Evolutionary conservation across 2,329 filamentous ascomycete species (phyloP), one percentile per base, ranked within the genome.

Genomic region (Sporothrix inflata): DNA sequence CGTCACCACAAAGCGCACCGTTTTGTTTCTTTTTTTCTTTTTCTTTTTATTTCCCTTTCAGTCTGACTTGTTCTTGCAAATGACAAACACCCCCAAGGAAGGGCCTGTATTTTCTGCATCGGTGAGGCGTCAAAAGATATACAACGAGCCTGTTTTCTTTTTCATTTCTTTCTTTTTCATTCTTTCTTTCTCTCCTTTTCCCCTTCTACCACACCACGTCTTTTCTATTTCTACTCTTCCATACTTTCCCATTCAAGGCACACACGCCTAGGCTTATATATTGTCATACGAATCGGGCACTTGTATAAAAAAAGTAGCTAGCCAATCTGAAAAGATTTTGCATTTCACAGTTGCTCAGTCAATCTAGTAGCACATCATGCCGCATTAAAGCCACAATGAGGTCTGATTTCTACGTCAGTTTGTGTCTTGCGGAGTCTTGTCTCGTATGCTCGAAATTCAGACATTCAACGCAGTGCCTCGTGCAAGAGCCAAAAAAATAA

Each of bases 71-170:
- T 24, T 38, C 6, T 21, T 55, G 12, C n/a, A 21, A 55, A 21
- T n/a, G 27, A 40, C n/a, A 42, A 42, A 3, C 12, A 19, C 30
- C 45, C 30, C 2, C 3, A 42, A 30, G 45, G 11, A 63, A 6
- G 38, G 42, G 34, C 38, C 38, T 72, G 57, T 63, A 67, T 70
- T 68, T 70, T 68, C 40, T 61, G 70, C 70, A 72, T 73, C 19
- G 70, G 40, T 11, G 45, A 47, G 66, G 70, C 72, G 66, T 72
- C 70, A 63, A 60, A 42, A 57, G 38, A 42, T 67, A 42, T 40
- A 24, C 12, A 30, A 34, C 40, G 47, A 38, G 49, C 40, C 53
- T 24, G 6, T 49, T 40, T 71, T 45, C 47, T 55, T 30, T 30
- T 16, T 14, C 16, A 34, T 27, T n/a, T 61, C 66, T 55, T 14